Conservation (phyloP, 2,329 filamentous ascomycete species). For the Neoarthrinium moseri region DNA sequence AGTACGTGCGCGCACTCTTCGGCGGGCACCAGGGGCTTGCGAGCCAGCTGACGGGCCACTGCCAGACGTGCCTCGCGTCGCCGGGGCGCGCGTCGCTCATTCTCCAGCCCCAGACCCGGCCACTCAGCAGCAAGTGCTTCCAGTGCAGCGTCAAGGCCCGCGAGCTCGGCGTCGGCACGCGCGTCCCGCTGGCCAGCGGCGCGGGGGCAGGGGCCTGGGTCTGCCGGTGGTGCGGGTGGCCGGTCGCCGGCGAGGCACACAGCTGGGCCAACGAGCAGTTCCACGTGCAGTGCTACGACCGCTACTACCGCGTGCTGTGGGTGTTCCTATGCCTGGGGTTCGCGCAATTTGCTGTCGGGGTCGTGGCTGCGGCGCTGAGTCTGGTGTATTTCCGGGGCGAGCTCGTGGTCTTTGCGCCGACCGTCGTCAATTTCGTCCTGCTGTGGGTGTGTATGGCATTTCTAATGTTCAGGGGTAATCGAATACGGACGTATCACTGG, state of each 20-base stretch:
- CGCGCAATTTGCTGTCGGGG: slow-evolving; percentile 33
- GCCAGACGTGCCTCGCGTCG: slow-evolving; percentile 36
- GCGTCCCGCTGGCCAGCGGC: slow-evolving; percentile 34
- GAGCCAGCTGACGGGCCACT: slow-evolving; percentile 35
- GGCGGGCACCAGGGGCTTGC: slow-evolving; percentile 27
- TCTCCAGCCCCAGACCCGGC: slow-evolving; percentile 29
- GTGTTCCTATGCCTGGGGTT: slow-evolving; percentile 37
- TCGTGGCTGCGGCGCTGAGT: slow-evolving; percentile 34
- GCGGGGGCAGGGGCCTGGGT: slow-evolving; percentile 28
- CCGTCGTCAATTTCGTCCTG: slow-evolving; percentile 36
- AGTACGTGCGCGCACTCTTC: slow-evolving; percentile 34
- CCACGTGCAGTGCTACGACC: slow-evolving; percentile 36
- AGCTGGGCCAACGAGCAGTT: slow-evolving; percentile 37
- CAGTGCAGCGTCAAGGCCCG: slow-evolving; percentile 32
- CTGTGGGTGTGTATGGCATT: slow-evolving; percentile 33
- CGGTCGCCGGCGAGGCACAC: slow-evolving; percentile 27
- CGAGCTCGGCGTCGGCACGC: slow-evolving; percentile 35
- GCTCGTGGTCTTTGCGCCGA: slow-evolving; percentile 24
- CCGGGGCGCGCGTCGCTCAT: slow-evolving; percentile 30
- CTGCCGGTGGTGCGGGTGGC: slow-evolving; percentile 45
- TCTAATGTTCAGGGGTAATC: slow-evolving; percentile 30
- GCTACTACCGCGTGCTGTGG: slow-evolving; percentile 35
- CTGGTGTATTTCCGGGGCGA: slow-evolving; percentile 34
- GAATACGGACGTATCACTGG: slow-evolving; percentile 37
- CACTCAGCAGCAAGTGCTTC: slow-evolving; percentile 39